phyloP scores from a whole-genome alignment of 768 basidiomycete species.

The Mycena metata region DNA sequence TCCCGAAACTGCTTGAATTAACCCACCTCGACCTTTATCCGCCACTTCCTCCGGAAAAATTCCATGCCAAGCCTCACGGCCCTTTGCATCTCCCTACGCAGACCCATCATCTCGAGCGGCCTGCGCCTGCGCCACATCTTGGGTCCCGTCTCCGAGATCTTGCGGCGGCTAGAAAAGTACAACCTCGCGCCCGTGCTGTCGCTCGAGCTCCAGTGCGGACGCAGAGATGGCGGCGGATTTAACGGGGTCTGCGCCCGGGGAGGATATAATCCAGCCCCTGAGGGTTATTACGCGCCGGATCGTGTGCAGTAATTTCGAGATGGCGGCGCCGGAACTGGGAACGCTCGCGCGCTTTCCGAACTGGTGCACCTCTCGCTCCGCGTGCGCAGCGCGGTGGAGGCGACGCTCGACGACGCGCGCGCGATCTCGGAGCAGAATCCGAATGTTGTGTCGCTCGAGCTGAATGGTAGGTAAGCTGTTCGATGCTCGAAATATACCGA shows the following conservation, averaged over 20 bases:
- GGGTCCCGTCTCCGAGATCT: constrained; percentile 26
- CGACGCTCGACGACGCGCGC: constrained; percentile 21
- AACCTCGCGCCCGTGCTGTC: constrained; percentile 22
- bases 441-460: constrained; percentile 28
- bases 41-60: constrained; percentile 31
- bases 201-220: constrained; percentile 31
- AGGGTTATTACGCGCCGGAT: constrained; percentile 32
- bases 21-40: constrained; percentile 29
- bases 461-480: constrained; percentile 33
- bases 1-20: constrained; percentile 25
- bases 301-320: constrained; percentile 20
- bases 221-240: constrained; percentile 27
- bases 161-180: constrained; percentile 26
- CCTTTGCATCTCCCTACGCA: constrained; percentile 30
- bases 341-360: constrained; percentile 31
- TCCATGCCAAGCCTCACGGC: constrained; percentile 20
- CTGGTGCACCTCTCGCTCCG: constrained; percentile 31
- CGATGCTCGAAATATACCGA: not conserved
- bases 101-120: constrained; percentile 26
- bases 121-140: constrained; percentile 35
- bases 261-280: constrained; percentile 8
- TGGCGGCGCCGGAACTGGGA: constrained; percentile 21
- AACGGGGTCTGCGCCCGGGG: not conserved
- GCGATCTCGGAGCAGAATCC: constrained; percentile 26
- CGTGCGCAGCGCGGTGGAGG: constrained; percentile 18